Evolutionary conservation across 1,139 yeast species (phyloP).

Genomic region (Scheffersomyces titani): DNA sequence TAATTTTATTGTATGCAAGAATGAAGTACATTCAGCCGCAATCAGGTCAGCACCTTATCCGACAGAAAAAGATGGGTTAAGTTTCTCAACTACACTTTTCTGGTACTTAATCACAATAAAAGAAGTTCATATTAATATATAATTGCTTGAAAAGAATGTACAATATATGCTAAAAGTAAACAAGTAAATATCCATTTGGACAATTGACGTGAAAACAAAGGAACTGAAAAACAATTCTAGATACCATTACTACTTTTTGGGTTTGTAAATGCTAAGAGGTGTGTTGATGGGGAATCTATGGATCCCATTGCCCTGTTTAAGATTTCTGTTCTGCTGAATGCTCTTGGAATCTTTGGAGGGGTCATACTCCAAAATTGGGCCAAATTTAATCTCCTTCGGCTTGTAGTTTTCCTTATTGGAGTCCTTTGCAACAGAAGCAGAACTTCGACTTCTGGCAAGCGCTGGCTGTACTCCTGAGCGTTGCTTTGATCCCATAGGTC

Average conservation of each 20-base stretch:
- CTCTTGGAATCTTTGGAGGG: conserved; percentile 35
- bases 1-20: neutral
- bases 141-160: neutral
- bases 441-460: neutral
- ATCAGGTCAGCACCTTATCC: neutral
- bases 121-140: neutral
- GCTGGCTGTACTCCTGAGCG: neutral
- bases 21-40: neutral
- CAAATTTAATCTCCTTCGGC: conserved; percentile 38
- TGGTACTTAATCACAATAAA: neutral
- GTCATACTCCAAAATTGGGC: conserved; percentile 45
- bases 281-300: conserved; percentile 35
- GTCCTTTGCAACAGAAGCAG: neutral
- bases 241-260: conserved; percentile 23
- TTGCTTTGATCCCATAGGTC: neutral
- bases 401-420: conserved; percentile 21
- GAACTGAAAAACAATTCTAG: neutral
- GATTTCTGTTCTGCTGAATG: conserved; percentile 14
- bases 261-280: conserved; percentile 37
- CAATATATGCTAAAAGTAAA: neutral
- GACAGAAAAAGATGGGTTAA: neutral
- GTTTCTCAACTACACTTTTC: neutral
- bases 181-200: neutral
- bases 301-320: conserved; percentile 21
- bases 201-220: neutral